Evolutionary conservation across 2,329 filamentous ascomycete species (phyloP).

Genomic region (Lachnellula occidentalis): DNA sequence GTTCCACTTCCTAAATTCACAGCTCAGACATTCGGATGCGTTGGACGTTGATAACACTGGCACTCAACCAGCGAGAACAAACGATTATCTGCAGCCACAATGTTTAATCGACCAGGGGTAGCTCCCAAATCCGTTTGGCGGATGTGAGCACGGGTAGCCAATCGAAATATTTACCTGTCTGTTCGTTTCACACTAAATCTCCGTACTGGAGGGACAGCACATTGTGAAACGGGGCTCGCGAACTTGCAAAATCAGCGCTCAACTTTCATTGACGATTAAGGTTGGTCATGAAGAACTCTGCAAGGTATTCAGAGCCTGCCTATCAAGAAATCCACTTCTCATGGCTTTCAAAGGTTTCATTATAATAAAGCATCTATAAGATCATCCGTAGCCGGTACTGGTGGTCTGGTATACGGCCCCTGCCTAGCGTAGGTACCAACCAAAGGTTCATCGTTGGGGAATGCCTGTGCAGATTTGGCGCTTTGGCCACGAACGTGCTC

Average conservation of each 20-base stretch:
- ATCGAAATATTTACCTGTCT: background rate
- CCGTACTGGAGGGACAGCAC: background rate
- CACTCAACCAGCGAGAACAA: background rate
- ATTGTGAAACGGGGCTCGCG: background rate
- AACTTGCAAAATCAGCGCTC: background rate
- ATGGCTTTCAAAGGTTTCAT: background rate
- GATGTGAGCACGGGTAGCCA: background rate
- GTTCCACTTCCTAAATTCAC: background rate
- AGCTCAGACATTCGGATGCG: background rate
- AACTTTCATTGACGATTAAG: background rate
- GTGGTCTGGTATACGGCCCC: background rate
- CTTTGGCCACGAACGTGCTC: background rate
- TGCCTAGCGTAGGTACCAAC: background rate
- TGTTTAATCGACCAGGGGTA: background rate
- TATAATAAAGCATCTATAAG: background rate
- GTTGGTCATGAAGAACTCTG: background rate
- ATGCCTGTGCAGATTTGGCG: slow-evolving; percentile 1
- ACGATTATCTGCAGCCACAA: background rate
- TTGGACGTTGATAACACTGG: background rate
- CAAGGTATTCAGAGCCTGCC: background rate
- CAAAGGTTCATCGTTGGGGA: background rate
- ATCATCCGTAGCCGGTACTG: background rate
- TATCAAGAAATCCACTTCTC: background rate
- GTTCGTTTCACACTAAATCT: background rate
- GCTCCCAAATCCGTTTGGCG: background rate